Conservation (phyloP, 1,284 basidiomycete species). For the Jaminaea rosea region DNA sequence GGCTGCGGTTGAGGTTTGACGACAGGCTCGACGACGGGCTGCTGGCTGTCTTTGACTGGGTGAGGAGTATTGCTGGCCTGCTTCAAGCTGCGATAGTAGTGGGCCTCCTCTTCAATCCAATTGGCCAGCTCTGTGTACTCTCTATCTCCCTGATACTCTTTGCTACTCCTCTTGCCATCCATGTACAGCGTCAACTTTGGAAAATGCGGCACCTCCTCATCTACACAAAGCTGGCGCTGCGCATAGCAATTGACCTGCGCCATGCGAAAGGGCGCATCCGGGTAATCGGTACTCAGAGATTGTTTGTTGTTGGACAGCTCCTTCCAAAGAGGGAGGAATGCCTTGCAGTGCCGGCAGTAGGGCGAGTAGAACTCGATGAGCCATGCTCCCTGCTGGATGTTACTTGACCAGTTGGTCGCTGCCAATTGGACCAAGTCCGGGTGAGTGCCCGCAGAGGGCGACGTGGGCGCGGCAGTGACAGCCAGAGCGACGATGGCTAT, state of each 20-base stretch:
- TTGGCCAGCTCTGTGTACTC: conserved; percentile 30
- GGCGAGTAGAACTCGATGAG: conserved; percentile 52
- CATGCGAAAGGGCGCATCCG: conserved; percentile 33
- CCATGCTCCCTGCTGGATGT: conserved; percentile 33
- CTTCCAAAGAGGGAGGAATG: conserved; percentile 75
- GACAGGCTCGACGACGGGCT: neutral
- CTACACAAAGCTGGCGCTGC: conserved; percentile 30
- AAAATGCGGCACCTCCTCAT: conserved; percentile 24
- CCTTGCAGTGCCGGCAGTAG: conserved; percentile 66
- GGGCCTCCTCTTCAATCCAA: conserved; percentile 29
- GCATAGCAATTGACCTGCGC: conserved; percentile 41
- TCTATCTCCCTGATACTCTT: conserved; percentile 25
- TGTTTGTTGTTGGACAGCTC: conserved; percentile 58
- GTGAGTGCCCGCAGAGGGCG: neutral
- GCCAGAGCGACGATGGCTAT: too few species aligned
- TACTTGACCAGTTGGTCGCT: conserved; percentile 27
- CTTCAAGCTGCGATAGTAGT: conserved; percentile 20
- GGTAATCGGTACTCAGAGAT: conserved; percentile 51
- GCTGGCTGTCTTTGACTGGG: neutral
- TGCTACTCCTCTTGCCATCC: conserved; percentile 24
- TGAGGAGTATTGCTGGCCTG: conserved; percentile 12
- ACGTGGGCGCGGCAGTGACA: neutral
- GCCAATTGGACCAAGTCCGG: conserved; percentile 15
- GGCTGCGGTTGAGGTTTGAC: conserved; percentile 1
- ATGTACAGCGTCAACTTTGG: conserved; percentile 31